Conservation (phyloP, 805 yeast species). For the Cyberlindnera subsufficiens region DNA sequence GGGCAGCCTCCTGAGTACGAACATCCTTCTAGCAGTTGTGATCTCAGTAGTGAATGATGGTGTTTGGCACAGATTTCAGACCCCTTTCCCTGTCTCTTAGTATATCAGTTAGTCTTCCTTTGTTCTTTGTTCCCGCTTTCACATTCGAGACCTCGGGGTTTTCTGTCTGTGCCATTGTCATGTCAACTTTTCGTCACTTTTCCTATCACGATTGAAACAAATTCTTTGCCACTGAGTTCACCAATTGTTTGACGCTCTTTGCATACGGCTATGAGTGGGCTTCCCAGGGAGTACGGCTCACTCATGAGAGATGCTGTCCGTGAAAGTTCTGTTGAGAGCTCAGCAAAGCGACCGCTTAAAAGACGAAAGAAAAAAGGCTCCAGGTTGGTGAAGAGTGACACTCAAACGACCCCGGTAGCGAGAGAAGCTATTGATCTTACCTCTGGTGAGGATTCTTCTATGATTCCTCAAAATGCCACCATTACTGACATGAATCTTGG, state of each 20-base stretch:
- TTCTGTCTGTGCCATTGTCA: too few species aligned
- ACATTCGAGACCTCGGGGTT: too few species aligned
- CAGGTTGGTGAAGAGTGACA: not conserved
- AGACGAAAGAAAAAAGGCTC: constrained; percentile 8
- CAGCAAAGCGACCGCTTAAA: constrained; percentile 11
- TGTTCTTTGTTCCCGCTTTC: too few species aligned
- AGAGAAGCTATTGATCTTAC: not conserved
- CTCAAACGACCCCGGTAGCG: not conserved
- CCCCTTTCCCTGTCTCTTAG: too few species aligned
- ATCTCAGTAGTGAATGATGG: too few species aligned
- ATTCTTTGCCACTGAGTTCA: too few species aligned
- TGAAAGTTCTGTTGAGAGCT: not conserved
- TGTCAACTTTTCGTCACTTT: too few species aligned
- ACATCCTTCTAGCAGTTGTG: not conserved
- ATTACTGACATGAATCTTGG: constrained; percentile 1
- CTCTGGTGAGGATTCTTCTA: not conserved
- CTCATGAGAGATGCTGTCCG: constrained; percentile 16
- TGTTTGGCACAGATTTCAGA: too few species aligned
- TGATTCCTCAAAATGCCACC: not conserved
- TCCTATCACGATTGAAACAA: too few species aligned
- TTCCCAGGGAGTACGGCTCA: constrained; percentile 19
- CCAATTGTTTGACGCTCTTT: too few species aligned
- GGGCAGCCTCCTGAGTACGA: not conserved
- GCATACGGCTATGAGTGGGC: constrained; percentile 8
- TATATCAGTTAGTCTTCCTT: too few species aligned